Conservation (phyloP, 371 early-diverging fungal genomes). For the Lichtheimia corymbifera region DNA sequence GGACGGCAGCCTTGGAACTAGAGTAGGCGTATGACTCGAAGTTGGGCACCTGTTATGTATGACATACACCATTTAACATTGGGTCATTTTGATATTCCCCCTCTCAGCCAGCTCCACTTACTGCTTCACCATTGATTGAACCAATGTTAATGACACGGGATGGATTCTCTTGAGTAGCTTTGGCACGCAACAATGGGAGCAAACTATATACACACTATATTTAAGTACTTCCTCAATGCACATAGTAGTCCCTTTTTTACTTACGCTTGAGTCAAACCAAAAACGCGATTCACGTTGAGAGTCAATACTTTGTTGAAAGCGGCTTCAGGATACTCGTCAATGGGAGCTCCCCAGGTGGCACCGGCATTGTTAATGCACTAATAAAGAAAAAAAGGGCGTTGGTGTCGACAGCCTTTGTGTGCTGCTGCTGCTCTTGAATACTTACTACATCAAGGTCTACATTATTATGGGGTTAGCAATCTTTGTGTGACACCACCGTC, state of each 20-base stretch:
- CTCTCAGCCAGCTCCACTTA: slow-evolving; percentile 20
- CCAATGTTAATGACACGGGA: slow-evolving; percentile 70
- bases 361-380: slow-evolving; percentile 80
- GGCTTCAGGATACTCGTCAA: slow-evolving; percentile 66
- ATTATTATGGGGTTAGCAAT: background rate
- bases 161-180: slow-evolving; percentile 58
- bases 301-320: slow-evolving; percentile 85
- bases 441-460: background rate
- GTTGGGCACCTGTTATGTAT: slow-evolving; percentile 42
- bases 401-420: too few species aligned
- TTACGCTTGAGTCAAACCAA: slow-evolving; percentile 81
- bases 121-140: slow-evolving; percentile 71
- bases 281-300: slow-evolving; percentile 85
- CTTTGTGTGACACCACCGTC: background rate
- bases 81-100: slow-evolving; percentile 49
- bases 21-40: slow-evolving; percentile 77
- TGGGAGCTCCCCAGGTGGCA: slow-evolving; percentile 73
- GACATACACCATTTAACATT: background rate
- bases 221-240: background rate
- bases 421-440: too few species aligned
- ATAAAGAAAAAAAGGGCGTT: too few species aligned
- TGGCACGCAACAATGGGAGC: slow-evolving; percentile 75
- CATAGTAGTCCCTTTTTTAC: background rate
- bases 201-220: slow-evolving; percentile 31
- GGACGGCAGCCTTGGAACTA: slow-evolving; percentile 79